These are phyloP conservation scores for Colletotrichum cordylinicola DNA, from an alignment of 2,329 filamentous ascomycete species.

Conservation along the genomic window DNA sequence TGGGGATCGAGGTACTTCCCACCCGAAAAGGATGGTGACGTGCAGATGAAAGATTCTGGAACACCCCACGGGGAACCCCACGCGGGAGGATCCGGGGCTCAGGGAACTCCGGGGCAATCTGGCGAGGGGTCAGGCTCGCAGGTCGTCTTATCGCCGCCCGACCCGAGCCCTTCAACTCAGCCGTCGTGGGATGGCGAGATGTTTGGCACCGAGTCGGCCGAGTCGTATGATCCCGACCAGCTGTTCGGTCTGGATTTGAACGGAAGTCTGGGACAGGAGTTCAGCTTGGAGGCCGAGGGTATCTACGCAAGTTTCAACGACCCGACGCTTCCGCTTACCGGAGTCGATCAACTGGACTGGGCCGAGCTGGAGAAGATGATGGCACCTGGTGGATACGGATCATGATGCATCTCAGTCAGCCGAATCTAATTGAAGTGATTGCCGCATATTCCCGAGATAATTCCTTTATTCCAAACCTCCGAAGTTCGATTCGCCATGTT, in stretches of 20 bases:
- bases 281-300: slow-evolving; percentile 27
- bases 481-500: not conserved
- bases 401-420: not conserved
- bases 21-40: slow-evolving; percentile 11
- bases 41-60: slow-evolving; percentile 25
- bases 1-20: slow-evolving; percentile 27
- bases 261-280: slow-evolving; percentile 26
- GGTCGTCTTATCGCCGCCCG: slow-evolving; percentile 2
- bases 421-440: not conserved
- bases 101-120: not conserved
- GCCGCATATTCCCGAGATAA: not conserved
- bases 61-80: not conserved
- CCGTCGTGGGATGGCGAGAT: slow-evolving; percentile 21
- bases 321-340: slow-evolving; percentile 31
- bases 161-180: not conserved
- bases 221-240: slow-evolving; percentile 11
- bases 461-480: not conserved
- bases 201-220: not conserved
- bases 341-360: slow-evolving; percentile 34
- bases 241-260: slow-evolving; percentile 23
- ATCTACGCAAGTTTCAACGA: slow-evolving; percentile 35
- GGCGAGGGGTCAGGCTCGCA: not conserved
- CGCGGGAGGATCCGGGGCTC: not conserved
- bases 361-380: slow-evolving; percentile 33
- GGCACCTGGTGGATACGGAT: slow-evolving; percentile 6